phyloP scores from a whole-genome alignment of 176 grass and related monocot species.

The Oryza officinalis region DNA sequence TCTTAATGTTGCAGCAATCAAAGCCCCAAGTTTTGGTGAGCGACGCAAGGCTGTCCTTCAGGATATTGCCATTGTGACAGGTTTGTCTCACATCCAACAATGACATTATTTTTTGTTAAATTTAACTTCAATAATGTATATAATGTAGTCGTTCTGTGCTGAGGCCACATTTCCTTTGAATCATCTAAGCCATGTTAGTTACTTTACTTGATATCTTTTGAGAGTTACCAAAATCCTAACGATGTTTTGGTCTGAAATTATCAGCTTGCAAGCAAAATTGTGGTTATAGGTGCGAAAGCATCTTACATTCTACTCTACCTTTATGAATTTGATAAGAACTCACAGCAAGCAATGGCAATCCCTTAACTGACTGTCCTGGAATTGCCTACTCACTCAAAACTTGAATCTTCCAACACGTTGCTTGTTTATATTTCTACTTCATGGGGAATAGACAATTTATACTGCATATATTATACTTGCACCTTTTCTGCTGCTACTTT shows the following conservation, averaged over 20 bases:
- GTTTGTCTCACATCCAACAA: conserved; percentile 25
- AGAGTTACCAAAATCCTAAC: background rate
- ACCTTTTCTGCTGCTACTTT: background rate
- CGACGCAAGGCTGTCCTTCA: conserved; percentile 67
- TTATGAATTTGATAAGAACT: conserved; percentile 14
- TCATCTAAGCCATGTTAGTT: conserved; percentile 6
- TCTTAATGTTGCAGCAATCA: conserved; percentile 71
- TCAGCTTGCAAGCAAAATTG: background rate
- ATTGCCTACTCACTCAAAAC: background rate
- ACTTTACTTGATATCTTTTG: background rate
- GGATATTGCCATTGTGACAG: conserved; percentile 76
- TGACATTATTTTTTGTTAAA: background rate
- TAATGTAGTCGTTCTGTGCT: background rate
- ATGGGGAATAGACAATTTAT: background rate
- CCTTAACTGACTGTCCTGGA: background rate
- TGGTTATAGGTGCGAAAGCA: background rate
- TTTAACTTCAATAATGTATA: background rate
- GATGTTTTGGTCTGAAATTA: background rate
- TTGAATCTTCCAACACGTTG: background rate
- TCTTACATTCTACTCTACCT: background rate
- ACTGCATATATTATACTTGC: background rate
- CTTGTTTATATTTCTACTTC: background rate
- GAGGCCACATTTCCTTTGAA: background rate
- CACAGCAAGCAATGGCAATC: background rate
- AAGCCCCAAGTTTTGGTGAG: conserved; percentile 80